A percentile compares a stretch with the other conserved stretches of the same genome.
Conservation (phyloP, 495 filamentous ascomycete genomes). For the Penicillium psychrofluorescens region DNA sequence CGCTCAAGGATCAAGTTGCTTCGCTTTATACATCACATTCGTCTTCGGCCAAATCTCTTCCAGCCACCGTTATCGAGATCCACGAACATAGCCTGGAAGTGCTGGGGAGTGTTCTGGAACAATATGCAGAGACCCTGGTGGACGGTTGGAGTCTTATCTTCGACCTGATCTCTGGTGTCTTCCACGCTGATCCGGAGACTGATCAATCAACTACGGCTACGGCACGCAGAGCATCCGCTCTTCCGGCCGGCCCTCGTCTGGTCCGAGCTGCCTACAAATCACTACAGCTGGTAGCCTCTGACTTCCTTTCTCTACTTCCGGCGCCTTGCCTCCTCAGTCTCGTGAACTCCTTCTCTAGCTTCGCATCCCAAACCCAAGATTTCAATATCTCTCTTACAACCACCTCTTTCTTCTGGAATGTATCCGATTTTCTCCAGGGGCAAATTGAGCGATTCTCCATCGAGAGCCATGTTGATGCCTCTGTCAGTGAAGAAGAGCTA, state of each 20-base stretch:
- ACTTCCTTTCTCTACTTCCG: slow-evolving; percentile 78
- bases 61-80: slow-evolving; percentile 62
- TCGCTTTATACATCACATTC: slow-evolving; percentile 38
- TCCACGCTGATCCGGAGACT: slow-evolving; percentile 36
- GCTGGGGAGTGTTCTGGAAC: slow-evolving; percentile 74
- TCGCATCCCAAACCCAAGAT: slow-evolving; percentile 80
- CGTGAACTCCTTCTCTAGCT: slow-evolving; percentile 81
- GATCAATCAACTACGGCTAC: slow-evolving; percentile 8
- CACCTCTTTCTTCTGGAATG: slow-evolving; percentile 89
- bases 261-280: slow-evolving; percentile 81
- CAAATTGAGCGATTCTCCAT: slow-evolving; percentile 40
- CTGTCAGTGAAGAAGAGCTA: slow-evolving; percentile 35
- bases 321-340: slow-evolving; percentile 71
- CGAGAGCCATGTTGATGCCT: slow-evolving; percentile 30
- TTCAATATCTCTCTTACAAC: slow-evolving; percentile 94
- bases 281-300: slow-evolving; percentile 86
- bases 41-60: slow-evolving; percentile 20
- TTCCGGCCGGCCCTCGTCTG: slow-evolving; percentile 61
- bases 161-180: slow-evolving; percentile 77
- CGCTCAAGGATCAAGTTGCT: slow-evolving; percentile 51
- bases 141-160: slow-evolving; percentile 82
- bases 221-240: slow-evolving; percentile 18
- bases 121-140: slow-evolving; percentile 75
- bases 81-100: slow-evolving; percentile 77
- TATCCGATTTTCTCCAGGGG: slow-evolving; percentile 73